These are phyloP conservation scores for Candida germanica DNA, from an alignment of 805 yeast species.

Conservation along the genomic window DNA sequence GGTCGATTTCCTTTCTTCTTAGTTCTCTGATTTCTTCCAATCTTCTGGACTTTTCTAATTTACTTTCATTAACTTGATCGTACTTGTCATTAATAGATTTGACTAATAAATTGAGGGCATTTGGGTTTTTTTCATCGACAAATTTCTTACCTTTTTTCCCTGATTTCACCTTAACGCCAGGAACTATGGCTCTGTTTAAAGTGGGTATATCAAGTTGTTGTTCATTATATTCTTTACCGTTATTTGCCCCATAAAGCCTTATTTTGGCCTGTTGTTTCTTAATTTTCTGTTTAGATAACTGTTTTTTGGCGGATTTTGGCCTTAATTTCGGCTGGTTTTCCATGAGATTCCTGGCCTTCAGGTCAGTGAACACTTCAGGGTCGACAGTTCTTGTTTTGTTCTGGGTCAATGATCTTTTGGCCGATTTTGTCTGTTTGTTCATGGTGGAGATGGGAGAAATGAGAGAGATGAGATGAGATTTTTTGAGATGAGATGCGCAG, in stretches of 20 bases:
- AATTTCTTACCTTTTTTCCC: slow-evolving; percentile 90
- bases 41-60: slow-evolving; percentile 84
- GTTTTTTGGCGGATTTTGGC: slow-evolving; percentile 52
- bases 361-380: slow-evolving; percentile 65
- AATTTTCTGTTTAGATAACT: slow-evolving; percentile 48
- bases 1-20: slow-evolving; percentile 81
- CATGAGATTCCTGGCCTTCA: slow-evolving; percentile 65
- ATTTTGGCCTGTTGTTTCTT: slow-evolving; percentile 66
- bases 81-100: slow-evolving; percentile 78
- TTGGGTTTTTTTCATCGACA: slow-evolving; percentile 63
- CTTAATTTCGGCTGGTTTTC: slow-evolving; percentile 57
- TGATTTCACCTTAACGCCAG: slow-evolving; percentile 71
- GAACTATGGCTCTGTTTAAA: slow-evolving; percentile 77
- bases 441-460: slow-evolving; percentile 16
- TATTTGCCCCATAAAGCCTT: slow-evolving; percentile 65
- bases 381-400: slow-evolving; percentile 55
- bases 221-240: slow-evolving; percentile 61
- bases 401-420: slow-evolving; percentile 52
- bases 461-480: slow-evolving; percentile 10
- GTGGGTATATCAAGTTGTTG: slow-evolving; percentile 77
- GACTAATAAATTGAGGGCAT: slow-evolving; percentile 64
- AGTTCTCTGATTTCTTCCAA: slow-evolving; percentile 86
- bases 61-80: slow-evolving; percentile 79
- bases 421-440: slow-evolving; percentile 52
- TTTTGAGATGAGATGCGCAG: too few species aligned